Percentiles rank a stretch among this genome's conserved stretches.
Evolutionary conservation across 805 yeast genomes (phyloP).

Genomic region (Yarrowia phangngaensis): DNA sequence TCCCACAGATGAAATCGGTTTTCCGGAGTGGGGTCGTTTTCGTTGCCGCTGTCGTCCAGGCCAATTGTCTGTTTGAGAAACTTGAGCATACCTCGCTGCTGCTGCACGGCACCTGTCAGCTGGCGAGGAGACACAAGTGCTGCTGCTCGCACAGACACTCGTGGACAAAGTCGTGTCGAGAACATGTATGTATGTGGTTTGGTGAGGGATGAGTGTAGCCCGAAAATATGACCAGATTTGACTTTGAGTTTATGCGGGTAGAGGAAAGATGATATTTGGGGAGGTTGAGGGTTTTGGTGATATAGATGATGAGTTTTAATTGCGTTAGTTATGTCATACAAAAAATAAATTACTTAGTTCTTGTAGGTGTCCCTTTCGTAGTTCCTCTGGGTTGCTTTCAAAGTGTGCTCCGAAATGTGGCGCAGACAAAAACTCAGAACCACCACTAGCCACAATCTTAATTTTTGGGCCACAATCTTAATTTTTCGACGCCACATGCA

Average conservation of each 20-base stretch:
- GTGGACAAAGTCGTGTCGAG: conserved; percentile 24
- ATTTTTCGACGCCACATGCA: conserved; percentile 12
- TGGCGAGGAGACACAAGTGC: conserved; percentile 12
- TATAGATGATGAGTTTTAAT: too few species aligned
- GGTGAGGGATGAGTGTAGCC: conserved; percentile 1
- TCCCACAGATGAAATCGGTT: conserved; percentile 88
- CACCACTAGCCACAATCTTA: conserved; percentile 20
- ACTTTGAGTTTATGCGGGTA: conserved; percentile 8
- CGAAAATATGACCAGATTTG: conserved; percentile 25
- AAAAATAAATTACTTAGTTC: too few species aligned
- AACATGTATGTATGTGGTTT: conserved; percentile 22
- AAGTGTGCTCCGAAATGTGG: conserved; percentile 8
- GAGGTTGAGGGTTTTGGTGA: background rate
- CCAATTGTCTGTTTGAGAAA: conserved; percentile 44
- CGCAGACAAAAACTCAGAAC: too few species aligned
- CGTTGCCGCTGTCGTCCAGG: conserved; percentile 59
- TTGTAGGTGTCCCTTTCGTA: too few species aligned
- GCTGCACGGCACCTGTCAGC: conserved; percentile 20
- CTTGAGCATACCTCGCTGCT: conserved; percentile 28
- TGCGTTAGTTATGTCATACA: too few species aligned
- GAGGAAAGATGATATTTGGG: background rate
- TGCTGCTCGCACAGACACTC: conserved; percentile 26
- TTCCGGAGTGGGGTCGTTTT: conserved; percentile 59
- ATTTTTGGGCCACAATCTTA: too few species aligned
- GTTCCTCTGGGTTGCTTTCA: too few species aligned